phyloP scores from a whole-genome alignment of 768 basidiomycete species.

The Lentinus tigrinus region DNA sequence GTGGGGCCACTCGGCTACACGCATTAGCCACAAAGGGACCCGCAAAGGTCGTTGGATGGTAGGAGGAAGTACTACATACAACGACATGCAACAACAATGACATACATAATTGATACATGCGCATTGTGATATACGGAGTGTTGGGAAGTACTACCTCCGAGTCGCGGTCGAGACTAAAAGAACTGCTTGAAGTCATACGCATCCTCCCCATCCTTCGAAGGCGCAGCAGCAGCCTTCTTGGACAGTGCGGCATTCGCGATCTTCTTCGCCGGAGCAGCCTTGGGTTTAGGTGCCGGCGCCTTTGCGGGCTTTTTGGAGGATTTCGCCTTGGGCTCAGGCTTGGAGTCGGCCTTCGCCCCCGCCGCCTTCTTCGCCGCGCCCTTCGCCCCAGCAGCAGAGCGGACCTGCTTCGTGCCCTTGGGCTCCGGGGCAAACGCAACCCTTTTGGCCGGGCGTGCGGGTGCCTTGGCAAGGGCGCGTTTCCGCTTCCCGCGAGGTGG shows the following conservation, averaged over 20 bases:
- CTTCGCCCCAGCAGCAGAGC: constrained; percentile 23
- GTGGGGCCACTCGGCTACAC: no score
- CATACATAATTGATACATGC: neutral
- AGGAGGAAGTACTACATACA: no score
- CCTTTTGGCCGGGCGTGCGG: constrained; percentile 32
- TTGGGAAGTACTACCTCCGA: neutral
- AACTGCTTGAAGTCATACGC: constrained; percentile 62
- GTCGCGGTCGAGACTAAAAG: constrained; percentile 33
- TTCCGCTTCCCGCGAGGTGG: constrained; percentile 34
- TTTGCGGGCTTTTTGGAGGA: neutral
- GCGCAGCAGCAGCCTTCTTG: constrained; percentile 27
- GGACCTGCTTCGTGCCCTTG: constrained; percentile 26
- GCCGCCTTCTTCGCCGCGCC: neutral
- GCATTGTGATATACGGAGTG: neutral
- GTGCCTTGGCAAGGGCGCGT: constrained; percentile 15
- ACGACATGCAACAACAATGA: neutral
- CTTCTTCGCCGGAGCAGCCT: constrained; percentile 27
- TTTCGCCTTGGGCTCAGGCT: neutral
- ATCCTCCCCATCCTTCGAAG: constrained; percentile 29
- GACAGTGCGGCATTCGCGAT: constrained; percentile 36
- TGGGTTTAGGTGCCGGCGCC: constrained; percentile 1
- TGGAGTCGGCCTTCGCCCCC: neutral
- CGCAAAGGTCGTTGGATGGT: no score
- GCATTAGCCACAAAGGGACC: no score
- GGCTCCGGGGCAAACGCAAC: constrained; percentile 32